A percentile compares a stretch with the other conserved stretches of the same genome.
phyloP scores from a whole-genome alignment of 257 asterid genomes.

The Forsythia viridissima region DNA sequence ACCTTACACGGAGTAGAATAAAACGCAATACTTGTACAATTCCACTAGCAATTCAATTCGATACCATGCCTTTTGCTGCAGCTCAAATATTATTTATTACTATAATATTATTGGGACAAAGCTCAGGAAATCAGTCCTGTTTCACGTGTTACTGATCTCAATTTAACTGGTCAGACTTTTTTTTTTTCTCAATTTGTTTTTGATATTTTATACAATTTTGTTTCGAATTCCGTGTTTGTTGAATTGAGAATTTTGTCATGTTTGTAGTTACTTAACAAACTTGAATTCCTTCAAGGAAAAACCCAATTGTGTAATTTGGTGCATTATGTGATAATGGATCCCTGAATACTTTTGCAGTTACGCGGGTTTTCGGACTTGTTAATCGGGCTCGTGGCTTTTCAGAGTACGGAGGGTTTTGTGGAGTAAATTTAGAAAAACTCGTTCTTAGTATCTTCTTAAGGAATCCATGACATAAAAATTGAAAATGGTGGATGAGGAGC shows the following conservation, averaged over 20 bases:
- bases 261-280: background rate
- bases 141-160: slow-evolving; percentile 15
- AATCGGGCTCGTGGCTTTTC: background rate
- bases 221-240: background rate
- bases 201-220: background rate
- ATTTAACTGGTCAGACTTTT: slow-evolving; percentile 1
- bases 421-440: background rate
- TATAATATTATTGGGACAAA: background rate
- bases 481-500: too few species aligned
- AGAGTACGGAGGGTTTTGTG: slow-evolving; percentile 5
- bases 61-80: background rate
- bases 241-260: background rate
- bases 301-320: background rate
- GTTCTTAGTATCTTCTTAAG: background rate
- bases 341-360: background rate
- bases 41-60: background rate
- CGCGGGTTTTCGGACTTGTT: background rate
- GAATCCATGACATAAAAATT: background rate
- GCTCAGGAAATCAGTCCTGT: slow-evolving; percentile 5
- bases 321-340: background rate
- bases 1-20: background rate
- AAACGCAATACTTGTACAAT: background rate
- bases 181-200: background rate
- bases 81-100: too few species aligned
- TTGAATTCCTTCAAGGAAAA: background rate